Evolutionary conservation across 495 filamentous ascomycete species (phyloP).

Genomic region (Talaromyces nanjingensis): DNA sequence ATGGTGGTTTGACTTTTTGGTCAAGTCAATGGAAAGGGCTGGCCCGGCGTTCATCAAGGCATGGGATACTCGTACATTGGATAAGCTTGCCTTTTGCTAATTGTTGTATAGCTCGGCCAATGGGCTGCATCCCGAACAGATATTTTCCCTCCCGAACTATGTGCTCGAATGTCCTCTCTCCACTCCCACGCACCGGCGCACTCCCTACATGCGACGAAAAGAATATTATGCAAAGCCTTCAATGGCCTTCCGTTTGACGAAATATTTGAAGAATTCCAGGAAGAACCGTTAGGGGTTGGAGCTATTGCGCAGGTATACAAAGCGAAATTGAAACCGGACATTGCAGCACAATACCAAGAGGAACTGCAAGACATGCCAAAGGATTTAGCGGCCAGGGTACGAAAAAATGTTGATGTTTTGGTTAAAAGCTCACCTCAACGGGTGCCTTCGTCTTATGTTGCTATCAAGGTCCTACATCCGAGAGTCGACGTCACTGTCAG

Average conservation of each 20-base stretch:
- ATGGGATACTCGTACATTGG: constrained; percentile 10
- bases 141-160: constrained; percentile 94
- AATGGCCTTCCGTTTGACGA: constrained; percentile 71
- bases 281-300: constrained; percentile 84
- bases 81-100: not conserved
- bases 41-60: constrained; percentile 99
- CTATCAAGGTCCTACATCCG: constrained; percentile 94
- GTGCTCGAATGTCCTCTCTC: constrained; percentile 85
- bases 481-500: constrained; percentile 81
- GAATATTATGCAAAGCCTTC: constrained; percentile 74
- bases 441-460: constrained; percentile 88
- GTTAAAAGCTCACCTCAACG: constrained; percentile 79
- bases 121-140: constrained; percentile 97
- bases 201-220: constrained; percentile 71
- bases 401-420: constrained; percentile 75
- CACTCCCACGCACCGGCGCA: constrained; percentile 94
- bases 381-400: constrained; percentile 59
- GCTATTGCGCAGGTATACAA: constrained; percentile 98
- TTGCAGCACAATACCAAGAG: constrained; percentile 56
- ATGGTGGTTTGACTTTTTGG: constrained; percentile 93
- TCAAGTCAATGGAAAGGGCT: constrained; percentile 84
- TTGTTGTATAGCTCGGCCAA: constrained; percentile 73
- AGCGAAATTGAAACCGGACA: constrained; percentile 78
- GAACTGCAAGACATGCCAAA: constrained; percentile 38
- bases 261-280: constrained; percentile 95